phyloP scores from a whole-genome alignment of 2,329 filamentous ascomycete genomes.

The Penicillium sp. region DNA sequence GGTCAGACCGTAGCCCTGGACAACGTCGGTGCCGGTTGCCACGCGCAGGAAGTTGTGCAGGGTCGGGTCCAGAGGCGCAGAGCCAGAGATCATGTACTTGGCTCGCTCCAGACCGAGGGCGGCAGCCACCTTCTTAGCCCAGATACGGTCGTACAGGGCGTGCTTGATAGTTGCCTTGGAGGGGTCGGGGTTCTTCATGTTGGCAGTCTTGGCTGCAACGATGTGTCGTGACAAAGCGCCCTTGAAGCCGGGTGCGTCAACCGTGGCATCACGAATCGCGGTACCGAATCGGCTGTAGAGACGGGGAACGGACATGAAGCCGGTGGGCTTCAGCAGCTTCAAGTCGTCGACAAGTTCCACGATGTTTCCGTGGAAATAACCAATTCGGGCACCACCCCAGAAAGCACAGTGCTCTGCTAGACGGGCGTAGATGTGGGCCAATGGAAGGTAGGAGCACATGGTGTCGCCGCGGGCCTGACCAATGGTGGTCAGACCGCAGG shows the following conservation, averaged over 20 bases:
- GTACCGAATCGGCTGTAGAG: conserved; percentile 88
- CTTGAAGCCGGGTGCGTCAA: conserved; percentile 77
- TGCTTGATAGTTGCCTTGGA: conserved; percentile 69
- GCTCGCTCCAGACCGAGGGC: conserved; percentile 77
- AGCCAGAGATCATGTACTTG: conserved; percentile 78
- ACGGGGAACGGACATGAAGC: conserved; percentile 85
- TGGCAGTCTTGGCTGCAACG: conserved; percentile 76
- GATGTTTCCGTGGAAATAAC: conserved; percentile 94
- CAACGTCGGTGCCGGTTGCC: conserved; percentile 75
- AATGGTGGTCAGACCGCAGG: conserved; percentile 59
- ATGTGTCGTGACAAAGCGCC: conserved; percentile 80
- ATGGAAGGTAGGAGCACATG: conserved; percentile 82
- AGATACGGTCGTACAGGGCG: conserved; percentile 66
- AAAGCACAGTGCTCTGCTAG: conserved; percentile 76
- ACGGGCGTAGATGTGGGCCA: conserved; percentile 92
- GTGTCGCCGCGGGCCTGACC: conserved; percentile 61
- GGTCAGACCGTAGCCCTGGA: conserved; percentile 91
- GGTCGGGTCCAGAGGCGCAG: conserved; percentile 84
- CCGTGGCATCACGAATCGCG: conserved; percentile 75
- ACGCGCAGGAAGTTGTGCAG: conserved; percentile 88
- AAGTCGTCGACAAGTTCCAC: conserved; percentile 84
- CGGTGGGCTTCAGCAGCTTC: conserved; percentile 80
- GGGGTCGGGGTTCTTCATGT: conserved; percentile 67
- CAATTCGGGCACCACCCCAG: conserved; percentile 72
- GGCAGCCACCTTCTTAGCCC: conserved; percentile 83